Conservation (phyloP, 2,329 filamentous ascomycete species). For the Pseudogymnoascus sp. region DNA sequence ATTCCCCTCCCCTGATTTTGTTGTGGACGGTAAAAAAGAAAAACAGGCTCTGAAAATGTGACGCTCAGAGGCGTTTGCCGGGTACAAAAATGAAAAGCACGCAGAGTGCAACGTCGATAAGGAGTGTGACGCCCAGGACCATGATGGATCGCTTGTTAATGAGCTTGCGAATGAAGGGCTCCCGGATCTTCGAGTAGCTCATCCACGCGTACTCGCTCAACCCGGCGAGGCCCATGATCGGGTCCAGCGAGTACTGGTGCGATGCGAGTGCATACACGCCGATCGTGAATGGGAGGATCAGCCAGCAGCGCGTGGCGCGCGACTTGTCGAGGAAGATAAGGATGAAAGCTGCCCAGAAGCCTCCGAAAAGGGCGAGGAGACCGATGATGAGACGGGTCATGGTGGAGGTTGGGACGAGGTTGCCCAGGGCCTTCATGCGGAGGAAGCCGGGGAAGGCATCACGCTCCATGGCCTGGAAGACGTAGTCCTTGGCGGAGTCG, state of each 20-base stretch:
- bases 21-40: background rate
- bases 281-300: conserved; percentile 84
- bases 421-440: conserved; percentile 88
- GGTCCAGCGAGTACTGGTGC: conserved; percentile 93
- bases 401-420: conserved; percentile 85
- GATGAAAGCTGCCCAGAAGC: conserved; percentile 88
- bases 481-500: conserved; percentile 95
- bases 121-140: conserved; percentile 65
- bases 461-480: conserved; percentile 98
- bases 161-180: conserved; percentile 83
- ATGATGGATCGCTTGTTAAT: conserved; percentile 77
- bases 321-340: conserved; percentile 83
- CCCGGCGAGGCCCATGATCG: conserved; percentile 78
- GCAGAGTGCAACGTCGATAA: conserved; percentile 75
- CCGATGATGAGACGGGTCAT: conserved; percentile 80
- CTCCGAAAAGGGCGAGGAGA: conserved; percentile 78
- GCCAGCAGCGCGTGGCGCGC: conserved; percentile 69
- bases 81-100: conserved; percentile 93
- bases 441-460: conserved; percentile 98
- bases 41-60: background rate
- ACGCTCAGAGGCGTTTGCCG: conserved; percentile 63
- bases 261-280: conserved; percentile 83
- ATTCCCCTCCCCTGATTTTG: background rate
- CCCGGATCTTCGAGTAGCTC: conserved; percentile 78
- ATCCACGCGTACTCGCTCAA: conserved; percentile 96